Evolutionary conservation across 1,284 basidiomycete genomes (phyloP).

Genomic region (Ustilago curta): DNA sequence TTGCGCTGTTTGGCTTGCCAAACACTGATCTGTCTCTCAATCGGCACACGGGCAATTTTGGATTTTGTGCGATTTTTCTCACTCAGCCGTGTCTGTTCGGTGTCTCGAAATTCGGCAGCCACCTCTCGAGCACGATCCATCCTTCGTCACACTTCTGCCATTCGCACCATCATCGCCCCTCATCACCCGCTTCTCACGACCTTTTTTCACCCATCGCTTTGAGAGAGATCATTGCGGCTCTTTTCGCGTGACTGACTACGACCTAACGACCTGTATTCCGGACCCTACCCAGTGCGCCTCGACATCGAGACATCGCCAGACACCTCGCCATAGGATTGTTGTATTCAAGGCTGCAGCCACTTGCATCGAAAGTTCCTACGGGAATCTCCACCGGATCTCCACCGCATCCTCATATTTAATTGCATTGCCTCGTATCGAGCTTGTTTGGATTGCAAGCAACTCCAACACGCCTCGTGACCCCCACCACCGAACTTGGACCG

Average conservation of each 20-base stretch:
- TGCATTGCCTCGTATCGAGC: not conserved
- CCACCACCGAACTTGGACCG: slow-evolving; percentile 1
- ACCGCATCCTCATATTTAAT: not conserved
- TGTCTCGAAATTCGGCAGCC: not conserved
- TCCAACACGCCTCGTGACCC: slow-evolving; percentile 2
- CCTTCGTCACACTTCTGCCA: not conserved
- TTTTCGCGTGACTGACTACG: too few species aligned
- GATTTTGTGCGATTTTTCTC: slow-evolving; percentile 1
- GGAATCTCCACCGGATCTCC: not conserved
- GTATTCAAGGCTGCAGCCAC: not conserved
- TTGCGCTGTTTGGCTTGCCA: too few species aligned
- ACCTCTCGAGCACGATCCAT: not conserved
- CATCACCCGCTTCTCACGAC: not conserved
- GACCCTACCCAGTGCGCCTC: too few species aligned
- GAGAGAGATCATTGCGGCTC: not conserved
- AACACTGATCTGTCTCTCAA: too few species aligned
- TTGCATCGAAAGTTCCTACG: not conserved
- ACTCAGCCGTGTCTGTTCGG: slow-evolving; percentile 1
- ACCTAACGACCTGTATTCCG: too few species aligned
- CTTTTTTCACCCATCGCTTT: too few species aligned
- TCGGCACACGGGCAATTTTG: too few species aligned
- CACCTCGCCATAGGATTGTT: not conserved
- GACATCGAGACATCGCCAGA: too few species aligned
- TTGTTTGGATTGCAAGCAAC: not conserved
- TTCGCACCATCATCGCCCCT: not conserved